Evolutionary conservation across 2,329 filamentous ascomycete genomes (phyloP), one percentile per base, ranked within the genome.

Genomic region (Colletotrichum scovillei): DNA sequence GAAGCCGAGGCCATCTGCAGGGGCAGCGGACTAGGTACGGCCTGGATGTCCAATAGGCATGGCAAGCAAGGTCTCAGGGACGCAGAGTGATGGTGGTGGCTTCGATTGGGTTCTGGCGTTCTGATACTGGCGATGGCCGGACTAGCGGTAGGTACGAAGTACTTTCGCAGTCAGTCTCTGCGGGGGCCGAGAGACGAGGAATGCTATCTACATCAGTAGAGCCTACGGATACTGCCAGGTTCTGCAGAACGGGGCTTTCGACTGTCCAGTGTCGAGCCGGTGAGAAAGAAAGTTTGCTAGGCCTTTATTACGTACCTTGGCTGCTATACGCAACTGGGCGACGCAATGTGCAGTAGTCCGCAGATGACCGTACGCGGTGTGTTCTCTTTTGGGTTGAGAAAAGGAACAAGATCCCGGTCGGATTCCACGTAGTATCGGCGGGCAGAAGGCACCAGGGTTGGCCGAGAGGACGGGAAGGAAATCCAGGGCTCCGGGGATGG

Each of bases 1-100:
- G 69, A 69, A 46, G 65, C 66, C 65, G 69, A 69, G 59, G 65
- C 66, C 59, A 28, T 69, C 69, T 69, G 69, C 69, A 69, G 65
- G 65, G 53, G 65, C 42, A 55, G 35, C 53, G 58, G 58, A 63
- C 53, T 58, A 38, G 57, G 22, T 28, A 52, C 19, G 58, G 53
- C 28, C 42, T 67, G 14, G 32, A 26, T 55, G 35, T 59, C 30
- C 24, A 35, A 42, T 49, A 30, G 42, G 28, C 9, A 32, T 11
- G 19, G 19, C 22, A 38, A 8, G n/a, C 46, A 28, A 42, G 42
- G 42, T 49, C 42, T 19, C 19, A 22, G 8, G n/a, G 42, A n/a
- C 19, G 42, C 42, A 26, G 2, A 53, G n/a, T 19, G 46, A 68
- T 52, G 30, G 38, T 16, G 16, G 32, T 24, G 26, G 57, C 42